Evolutionary conservation across 2,329 filamentous ascomycete species (phyloP), one percentile per base, ranked within the genome.

Genomic region (Aspergillus glaucus): DNA sequence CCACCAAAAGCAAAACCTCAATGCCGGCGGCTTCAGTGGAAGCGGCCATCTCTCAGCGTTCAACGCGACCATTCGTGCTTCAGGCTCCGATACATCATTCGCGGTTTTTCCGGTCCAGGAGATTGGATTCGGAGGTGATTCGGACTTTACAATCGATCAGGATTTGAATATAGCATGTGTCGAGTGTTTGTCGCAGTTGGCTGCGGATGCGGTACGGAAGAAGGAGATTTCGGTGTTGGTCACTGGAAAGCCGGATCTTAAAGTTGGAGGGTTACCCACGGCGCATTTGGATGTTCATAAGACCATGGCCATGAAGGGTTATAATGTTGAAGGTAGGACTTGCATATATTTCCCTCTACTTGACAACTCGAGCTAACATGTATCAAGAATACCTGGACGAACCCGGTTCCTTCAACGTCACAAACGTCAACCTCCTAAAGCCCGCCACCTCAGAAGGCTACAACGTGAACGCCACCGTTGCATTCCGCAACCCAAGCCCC

Each of bases 401-500:
- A 4, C 12, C 53, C 2, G 55, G 51, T 3, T 52, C 55, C 7
- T 58, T 62, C 42, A 61, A 61, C 19, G 48, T 62, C 32, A 62
- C 55, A 26, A 58, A 32, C 2, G 7, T 61, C 2, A 49, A 60
- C 1, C 46, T 61, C 10, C 36, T 60, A 4, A 40, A 53, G 14
- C 49, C 52, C 1, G 43, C 44, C 6, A 52, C 50, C 3, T 8
- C 37, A 5, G 46, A 62, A 21, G 60, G 59, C 24, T 61, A 55
- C 24, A 62, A 62, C 15, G 51, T 61, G 26, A 62, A 63, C 48
- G 57, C 60, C n/a, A 62, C 60, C 1, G 50, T 61, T 6, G 47
- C 53, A 7, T 24, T 63, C 12, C 49, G 47, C 10, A 59, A 60
- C 19, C 57, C 60, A 12, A 56, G 50, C 0, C 50, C 51, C 0